Evolutionary conservation across 129 eudicot species (phyloP).

Genomic region (Helianthus annuus): HanXRQr2.0-SUNRISE NC_035446.2:141370823-141371322

Average conservation of each 20-base stretch:
- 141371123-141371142: neutral
- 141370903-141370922: constrained; percentile 37
- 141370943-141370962: constrained; percentile 32
- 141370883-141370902: constrained; percentile 28
- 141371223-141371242: neutral
- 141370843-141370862: constrained; percentile 35
- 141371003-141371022: constrained; percentile 14
- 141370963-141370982: constrained; percentile 34
- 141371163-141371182: constrained; percentile 17
- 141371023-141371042: constrained; percentile 19
- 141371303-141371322: too few relatives aligned
- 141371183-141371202: constrained; percentile 5
- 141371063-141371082: constrained; percentile 17
- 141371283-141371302: too few relatives aligned
- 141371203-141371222: constrained; percentile 31
- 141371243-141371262: constrained; percentile 23
- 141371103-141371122: constrained; percentile 13
- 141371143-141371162: neutral
- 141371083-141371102: constrained; percentile 18
- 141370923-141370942: constrained; percentile 44
- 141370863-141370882: constrained; percentile 4
- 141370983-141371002: constrained; percentile 27
- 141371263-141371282: constrained; percentile 3
- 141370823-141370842: constrained; percentile 24
- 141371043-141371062: constrained; percentile 28